Conservation (phyloP, 2,329 filamentous ascomycete species). For the Arthrobotrys pseudoclavata region DNA sequence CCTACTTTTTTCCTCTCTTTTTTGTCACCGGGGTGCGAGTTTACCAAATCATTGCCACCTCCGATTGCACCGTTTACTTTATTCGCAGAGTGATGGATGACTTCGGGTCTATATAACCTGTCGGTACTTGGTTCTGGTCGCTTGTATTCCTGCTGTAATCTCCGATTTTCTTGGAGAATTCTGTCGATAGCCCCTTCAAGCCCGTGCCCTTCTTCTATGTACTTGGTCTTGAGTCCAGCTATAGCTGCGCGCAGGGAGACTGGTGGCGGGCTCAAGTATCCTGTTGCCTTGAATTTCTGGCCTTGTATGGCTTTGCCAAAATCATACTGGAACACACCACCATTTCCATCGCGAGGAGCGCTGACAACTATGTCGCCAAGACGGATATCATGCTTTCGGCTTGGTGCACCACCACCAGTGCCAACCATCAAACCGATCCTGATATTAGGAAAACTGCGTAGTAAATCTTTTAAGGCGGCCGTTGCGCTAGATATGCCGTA, state of each 20-base stretch:
- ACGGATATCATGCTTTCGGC: constrained; percentile 65
- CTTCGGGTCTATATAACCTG: constrained; percentile 62
- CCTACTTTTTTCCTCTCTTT: neutral
- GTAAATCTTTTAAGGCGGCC: constrained; percentile 64
- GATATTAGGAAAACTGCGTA: constrained; percentile 64
- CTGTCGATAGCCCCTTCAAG: constrained; percentile 2
- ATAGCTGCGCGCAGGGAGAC: constrained; percentile 1
- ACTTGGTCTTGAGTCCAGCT: neutral
- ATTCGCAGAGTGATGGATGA: constrained; percentile 29
- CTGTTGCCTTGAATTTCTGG: constrained; percentile 41
- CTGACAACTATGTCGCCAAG: constrained; percentile 65
- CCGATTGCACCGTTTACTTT: neutral
- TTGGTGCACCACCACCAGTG: constrained; percentile 62
- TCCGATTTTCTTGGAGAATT: constrained; percentile 7
- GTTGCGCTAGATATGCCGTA: constrained; percentile 65
- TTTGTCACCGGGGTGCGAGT: neutral
- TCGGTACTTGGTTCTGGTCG: constrained; percentile 64
- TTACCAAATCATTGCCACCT: too few species aligned
- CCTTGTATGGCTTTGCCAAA: constrained; percentile 63
- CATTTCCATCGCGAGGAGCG: constrained; percentile 47
- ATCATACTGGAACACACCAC: constrained; percentile 65
- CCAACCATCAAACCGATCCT: constrained; percentile 63
- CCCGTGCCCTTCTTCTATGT: neutral
- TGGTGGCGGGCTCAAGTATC: constrained; percentile 18
- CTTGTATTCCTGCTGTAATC: constrained; percentile 60